Conservation (phyloP, 768 basidiomycete species). For the Xerocomellus amylosporus region DNA sequence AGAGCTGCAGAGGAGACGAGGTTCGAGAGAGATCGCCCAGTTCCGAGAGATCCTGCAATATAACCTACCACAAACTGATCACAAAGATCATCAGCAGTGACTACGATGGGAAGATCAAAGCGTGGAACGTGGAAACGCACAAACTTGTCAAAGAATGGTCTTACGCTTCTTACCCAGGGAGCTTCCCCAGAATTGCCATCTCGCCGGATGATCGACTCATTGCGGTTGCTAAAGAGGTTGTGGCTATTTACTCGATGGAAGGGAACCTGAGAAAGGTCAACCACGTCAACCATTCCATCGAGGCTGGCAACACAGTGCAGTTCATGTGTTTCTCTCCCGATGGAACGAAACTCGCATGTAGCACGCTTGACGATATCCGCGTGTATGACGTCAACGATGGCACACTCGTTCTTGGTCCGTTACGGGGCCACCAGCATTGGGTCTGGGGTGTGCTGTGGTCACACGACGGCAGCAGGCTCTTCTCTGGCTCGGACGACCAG, state of each 20-base stretch:
- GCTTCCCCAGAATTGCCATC: neutral
- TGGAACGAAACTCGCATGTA: slow-evolving; percentile 2
- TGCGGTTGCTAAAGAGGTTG: no score
- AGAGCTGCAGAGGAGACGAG: no score
- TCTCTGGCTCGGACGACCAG: neutral
- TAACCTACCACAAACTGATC: no score
- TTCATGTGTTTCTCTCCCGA: slow-evolving; percentile 1
- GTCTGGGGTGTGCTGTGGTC: neutral
- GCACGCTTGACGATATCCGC: neutral
- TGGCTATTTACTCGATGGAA: no score
- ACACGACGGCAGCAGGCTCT: neutral
- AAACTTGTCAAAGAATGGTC: neutral
- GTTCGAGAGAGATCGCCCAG: no score
- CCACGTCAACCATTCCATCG: neutral
- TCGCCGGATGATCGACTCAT: neutral
- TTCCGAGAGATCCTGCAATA: no score
- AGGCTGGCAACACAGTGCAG: neutral
- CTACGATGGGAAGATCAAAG: neutral
- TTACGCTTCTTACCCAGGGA: neutral
- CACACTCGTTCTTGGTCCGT: neutral
- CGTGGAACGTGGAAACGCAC: slow-evolving; percentile 1
- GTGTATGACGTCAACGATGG: neutral
- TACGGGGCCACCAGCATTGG: neutral
- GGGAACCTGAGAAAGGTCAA: no score
- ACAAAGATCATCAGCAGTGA: neutral